phyloP scores from a whole-genome alignment of 1,139 yeast genomes.

The Taphrina flavorubra region DNA sequence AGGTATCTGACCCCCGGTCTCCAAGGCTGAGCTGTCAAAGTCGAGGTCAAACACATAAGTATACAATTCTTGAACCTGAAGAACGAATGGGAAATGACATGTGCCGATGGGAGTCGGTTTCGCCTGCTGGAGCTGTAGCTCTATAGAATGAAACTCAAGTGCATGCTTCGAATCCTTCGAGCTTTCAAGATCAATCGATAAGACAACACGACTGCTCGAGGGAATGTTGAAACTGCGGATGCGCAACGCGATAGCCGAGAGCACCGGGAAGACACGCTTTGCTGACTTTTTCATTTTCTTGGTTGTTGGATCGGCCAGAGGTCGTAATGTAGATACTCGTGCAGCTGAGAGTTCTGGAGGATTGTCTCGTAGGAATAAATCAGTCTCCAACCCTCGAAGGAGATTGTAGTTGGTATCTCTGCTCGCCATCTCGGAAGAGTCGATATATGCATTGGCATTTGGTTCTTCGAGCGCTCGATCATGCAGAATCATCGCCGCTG shows the following conservation, averaged over 20 bases:
- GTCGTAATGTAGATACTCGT: constrained; percentile 14
- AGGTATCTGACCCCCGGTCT: not conserved
- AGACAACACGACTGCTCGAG: not conserved
- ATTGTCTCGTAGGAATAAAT: constrained; percentile 2
- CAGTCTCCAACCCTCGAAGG: constrained; percentile 13
- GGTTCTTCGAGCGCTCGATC: not conserved
- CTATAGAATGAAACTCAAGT: constrained; percentile 8
- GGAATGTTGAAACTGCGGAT: constrained; percentile 23
- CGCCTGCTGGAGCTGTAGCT: constrained; percentile 1
- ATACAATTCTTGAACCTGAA: not conserved
- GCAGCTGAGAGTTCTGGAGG: constrained; percentile 27
- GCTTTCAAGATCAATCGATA: constrained; percentile 10
- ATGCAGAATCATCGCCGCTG: constrained; percentile 2
- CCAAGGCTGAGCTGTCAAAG: not conserved
- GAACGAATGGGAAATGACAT: not conserved
- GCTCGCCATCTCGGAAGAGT: not conserved
- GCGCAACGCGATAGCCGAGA: constrained; percentile 14
- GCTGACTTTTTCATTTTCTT: constrained; percentile 13
- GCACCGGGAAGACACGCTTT: constrained; percentile 8
- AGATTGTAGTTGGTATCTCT: constrained; percentile 17
- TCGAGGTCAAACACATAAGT: constrained; percentile 14
- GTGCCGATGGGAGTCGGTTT: not conserved
- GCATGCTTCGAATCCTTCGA: not conserved
- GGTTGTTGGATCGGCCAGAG: not conserved
- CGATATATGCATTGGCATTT: constrained; percentile 1